Evolutionary conservation across 352 stramenopile species (phyloP), one percentile per base, ranked within the genome.

Genomic region (Phytophthora citricola): DNA sequence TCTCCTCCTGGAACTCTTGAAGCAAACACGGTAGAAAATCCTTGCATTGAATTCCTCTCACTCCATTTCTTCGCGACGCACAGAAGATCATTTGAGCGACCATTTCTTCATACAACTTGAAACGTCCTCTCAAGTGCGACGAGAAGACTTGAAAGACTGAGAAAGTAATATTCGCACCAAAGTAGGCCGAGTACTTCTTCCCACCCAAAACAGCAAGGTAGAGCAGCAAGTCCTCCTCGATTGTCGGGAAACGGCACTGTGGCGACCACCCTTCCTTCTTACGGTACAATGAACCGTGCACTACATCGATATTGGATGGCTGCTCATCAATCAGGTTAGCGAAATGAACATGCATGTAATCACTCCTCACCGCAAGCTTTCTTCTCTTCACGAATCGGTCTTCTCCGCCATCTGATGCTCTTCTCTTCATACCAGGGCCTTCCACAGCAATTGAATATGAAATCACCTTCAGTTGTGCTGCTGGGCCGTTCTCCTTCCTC

Each of bases 151-250:
- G 22, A 34, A 55, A 63, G 14, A 63, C 39, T 15, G 17, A 22
- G 14, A 12, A 12, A 2, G 34, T 47, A 17, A 34, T 49, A n/a
- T 63, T 29, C 4, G 12, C 29, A 10, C 36, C 22, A 54, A 41
- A 58, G 40, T 66, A 58, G 2, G 20, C 14, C 20, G 58, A 58
- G 38, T 26, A 66, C 32, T 49, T 55, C 31, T 54, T 59, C 31
- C 58, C 49, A n/a, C 58, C 49, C 12, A 66, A 20, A 9, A 66
- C 17, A 5, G 58, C 40, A 8, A 67, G 49, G 31, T 67, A 60
- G 2, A 56, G 34, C 22, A 67, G 26, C 32, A 67, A 20, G 43
- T 79, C 17, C 17, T 20, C 17, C 0, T 20, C 17, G 17, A 20
- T 20, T 20, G 17, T 20, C 17, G 17, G 17, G 17, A 20, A 20